Evolutionary conservation across 345 rosid species (phyloP).

Genomic region (Limnanthes douglasii): DNA sequence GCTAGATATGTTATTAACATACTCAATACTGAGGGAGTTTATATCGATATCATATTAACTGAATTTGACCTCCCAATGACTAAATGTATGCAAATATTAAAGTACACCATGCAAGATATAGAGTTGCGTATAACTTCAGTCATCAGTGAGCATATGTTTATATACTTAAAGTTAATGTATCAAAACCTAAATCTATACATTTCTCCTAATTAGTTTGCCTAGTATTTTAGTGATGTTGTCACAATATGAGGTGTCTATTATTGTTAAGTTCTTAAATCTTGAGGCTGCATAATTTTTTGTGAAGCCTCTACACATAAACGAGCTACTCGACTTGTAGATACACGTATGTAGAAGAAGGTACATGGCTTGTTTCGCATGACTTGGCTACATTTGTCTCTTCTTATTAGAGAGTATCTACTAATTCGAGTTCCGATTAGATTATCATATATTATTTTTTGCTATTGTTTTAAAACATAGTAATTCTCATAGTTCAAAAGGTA

Average conservation of each 20-base stretch:
- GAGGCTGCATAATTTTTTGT: conserved; percentile 89
- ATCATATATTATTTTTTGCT: background rate
- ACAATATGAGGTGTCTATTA: conserved; percentile 64
- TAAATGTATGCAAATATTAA: conserved; percentile 92
- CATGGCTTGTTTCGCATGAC: conserved; percentile 22
- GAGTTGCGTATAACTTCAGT: conserved; percentile 81
- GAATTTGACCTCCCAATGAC: conserved; percentile 95
- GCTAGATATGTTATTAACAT: conserved; percentile 96
- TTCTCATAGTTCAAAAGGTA: background rate
- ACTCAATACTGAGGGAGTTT: conserved; percentile 87
- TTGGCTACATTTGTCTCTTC: conserved; percentile 1
- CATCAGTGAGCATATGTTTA: conserved; percentile 53
- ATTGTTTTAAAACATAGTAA: background rate
- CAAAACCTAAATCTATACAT: too few species aligned
- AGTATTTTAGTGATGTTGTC: conserved; percentile 62
- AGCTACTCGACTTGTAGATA: conserved; percentile 67
- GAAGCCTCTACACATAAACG: conserved; percentile 71
- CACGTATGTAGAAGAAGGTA: conserved; percentile 70
- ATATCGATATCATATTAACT: conserved; percentile 84
- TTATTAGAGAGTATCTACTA: conserved; percentile 1
- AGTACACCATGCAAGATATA: conserved; percentile 73
- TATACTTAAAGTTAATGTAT: background rate
- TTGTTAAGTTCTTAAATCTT: conserved; percentile 68
- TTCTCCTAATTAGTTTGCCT: conserved; percentile 3
- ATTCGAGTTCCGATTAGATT: conserved; percentile 1